Conservation (phyloP, 2,329 filamentous ascomycete species). For the Amphichorda felina region DNA sequence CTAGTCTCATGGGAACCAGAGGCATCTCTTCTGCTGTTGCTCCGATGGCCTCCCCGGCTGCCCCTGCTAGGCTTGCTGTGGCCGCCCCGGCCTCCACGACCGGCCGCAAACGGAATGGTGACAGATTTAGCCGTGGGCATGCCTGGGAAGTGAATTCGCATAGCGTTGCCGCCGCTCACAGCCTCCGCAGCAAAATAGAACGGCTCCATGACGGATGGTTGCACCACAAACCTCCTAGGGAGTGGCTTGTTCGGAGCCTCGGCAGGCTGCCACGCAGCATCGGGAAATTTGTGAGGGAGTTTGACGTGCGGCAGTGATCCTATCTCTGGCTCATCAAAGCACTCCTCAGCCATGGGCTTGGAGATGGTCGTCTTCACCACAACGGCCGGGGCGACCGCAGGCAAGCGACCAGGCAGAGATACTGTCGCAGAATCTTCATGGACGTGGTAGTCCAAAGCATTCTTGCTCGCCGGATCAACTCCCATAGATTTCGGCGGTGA, state of each 20-base stretch:
- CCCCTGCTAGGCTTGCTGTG: conserved; percentile 8
- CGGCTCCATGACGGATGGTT: conserved; percentile 20
- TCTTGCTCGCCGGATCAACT: conserved; percentile 57
- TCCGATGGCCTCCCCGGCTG: conserved; percentile 16
- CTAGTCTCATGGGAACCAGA: conserved; percentile 14
- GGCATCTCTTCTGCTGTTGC: conserved; percentile 20
- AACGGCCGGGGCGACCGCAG: not conserved
- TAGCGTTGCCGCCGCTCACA: conserved; percentile 19
- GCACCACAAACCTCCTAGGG: conserved; percentile 35
- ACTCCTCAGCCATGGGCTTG: conserved; percentile 65
- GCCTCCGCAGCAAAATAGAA: conserved; percentile 20
- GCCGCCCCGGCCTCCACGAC: conserved; percentile 17
- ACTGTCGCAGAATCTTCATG: conserved; percentile 50
- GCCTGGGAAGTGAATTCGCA: conserved; percentile 29
- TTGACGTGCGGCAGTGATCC: conserved; percentile 62
- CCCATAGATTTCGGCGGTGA: conserved; percentile 45
- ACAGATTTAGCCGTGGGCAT: conserved; percentile 26
- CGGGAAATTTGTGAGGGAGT: conserved; percentile 51
- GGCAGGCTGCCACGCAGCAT: conserved; percentile 51
- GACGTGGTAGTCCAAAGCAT: conserved; percentile 45
- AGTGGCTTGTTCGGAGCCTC: conserved; percentile 40
- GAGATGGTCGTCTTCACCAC: conserved; percentile 36
- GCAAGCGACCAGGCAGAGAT: conserved; percentile 41
- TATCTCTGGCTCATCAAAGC: conserved; percentile 73
- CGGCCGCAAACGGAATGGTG: conserved; percentile 20